Percentiles rank a stretch among this genome's conserved stretches.
phyloP scores from a whole-genome alignment of 139 green algal genomes.

The Parachlorella kessleri region DNA sequence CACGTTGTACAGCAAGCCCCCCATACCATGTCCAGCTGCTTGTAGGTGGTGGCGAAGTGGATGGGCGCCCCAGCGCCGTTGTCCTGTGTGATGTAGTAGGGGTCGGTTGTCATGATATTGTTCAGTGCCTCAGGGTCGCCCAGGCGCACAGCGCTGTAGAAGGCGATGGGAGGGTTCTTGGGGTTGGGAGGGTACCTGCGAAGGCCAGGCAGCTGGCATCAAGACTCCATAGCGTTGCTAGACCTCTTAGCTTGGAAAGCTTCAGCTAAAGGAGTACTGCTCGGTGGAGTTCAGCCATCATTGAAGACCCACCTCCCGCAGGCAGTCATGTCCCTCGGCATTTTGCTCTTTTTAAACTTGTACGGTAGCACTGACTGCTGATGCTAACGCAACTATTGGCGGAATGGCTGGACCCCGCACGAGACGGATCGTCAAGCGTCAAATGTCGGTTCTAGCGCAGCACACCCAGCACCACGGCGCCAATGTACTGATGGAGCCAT shows the following conservation, averaged over 20 bases:
- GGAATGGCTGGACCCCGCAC: too few species aligned
- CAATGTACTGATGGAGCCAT: too few species aligned
- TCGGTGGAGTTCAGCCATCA: neutral
- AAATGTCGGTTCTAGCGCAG: too few species aligned
- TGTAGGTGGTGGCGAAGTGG: constrained; percentile 93
- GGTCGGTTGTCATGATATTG: constrained; percentile 84
- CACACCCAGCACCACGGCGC: too few species aligned
- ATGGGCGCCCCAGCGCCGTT: constrained; percentile 90
- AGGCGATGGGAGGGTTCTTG: constrained; percentile 76
- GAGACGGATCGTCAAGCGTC: too few species aligned
- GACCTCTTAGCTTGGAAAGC: neutral
- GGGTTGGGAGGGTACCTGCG: constrained; percentile 76
- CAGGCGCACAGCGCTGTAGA: constrained; percentile 80
- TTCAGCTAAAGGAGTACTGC: neutral
- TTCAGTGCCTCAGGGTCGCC: constrained; percentile 85
- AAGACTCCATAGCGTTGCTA: neutral
- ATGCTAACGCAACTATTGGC: too few species aligned
- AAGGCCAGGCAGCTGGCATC: constrained; percentile 13
- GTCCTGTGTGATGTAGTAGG: constrained; percentile 93
- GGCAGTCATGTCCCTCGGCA: constrained; percentile 54
- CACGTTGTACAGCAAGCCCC: neutral
- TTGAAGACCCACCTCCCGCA: constrained; percentile 38
- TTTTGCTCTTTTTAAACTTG: neutral
- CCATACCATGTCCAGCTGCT: constrained; percentile 92
- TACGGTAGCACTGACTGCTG: too few species aligned